Conservation (phyloP, 169 alveolate species). For the Pseudocohnilembus persalinus region DNA sequence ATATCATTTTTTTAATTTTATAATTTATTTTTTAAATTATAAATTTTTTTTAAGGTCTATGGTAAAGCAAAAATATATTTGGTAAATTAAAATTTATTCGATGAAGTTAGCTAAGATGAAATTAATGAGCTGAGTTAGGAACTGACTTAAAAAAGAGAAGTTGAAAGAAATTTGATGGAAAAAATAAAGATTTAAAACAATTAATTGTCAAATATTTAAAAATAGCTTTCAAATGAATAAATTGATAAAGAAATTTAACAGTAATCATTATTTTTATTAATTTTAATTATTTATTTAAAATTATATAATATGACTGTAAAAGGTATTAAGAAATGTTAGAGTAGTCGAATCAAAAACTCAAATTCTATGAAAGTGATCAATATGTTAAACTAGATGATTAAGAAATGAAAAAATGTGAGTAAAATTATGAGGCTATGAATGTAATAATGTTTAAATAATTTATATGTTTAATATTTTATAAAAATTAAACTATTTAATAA, state of each 20-base stretch:
- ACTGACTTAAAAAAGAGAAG: constrained; percentile 17
- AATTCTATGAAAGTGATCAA: constrained; percentile 25
- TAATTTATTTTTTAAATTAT: constrained; percentile 1
- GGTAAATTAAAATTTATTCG: constrained; percentile 48
- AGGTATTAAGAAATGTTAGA: background rate
- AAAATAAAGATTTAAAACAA: constrained; percentile 1
- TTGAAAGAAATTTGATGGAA: constrained; percentile 15
- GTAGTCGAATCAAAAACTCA: background rate
- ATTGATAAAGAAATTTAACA: constrained; percentile 12
- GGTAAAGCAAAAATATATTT: constrained; percentile 61
- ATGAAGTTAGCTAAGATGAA: constrained; percentile 33
- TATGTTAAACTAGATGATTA: background rate
- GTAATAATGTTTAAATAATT: background rate
- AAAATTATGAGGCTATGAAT: background rate
- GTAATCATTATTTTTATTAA: background rate
- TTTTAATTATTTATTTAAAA: background rate
- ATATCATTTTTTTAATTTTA: background rate
- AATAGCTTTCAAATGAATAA: constrained; percentile 4
- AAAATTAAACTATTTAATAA: background rate
- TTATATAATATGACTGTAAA: background rate
- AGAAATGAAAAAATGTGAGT: constrained; percentile 3
- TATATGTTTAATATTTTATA: background rate
- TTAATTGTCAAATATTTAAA: background rate
- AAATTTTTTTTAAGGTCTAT: constrained; percentile 46
- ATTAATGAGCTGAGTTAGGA: constrained; percentile 35